Percentiles rank a stretch among this genome's conserved stretches.
phyloP scores from a whole-genome alignment of 176 grass and related monocot genomes.

The Ananas comosus region DNA sequence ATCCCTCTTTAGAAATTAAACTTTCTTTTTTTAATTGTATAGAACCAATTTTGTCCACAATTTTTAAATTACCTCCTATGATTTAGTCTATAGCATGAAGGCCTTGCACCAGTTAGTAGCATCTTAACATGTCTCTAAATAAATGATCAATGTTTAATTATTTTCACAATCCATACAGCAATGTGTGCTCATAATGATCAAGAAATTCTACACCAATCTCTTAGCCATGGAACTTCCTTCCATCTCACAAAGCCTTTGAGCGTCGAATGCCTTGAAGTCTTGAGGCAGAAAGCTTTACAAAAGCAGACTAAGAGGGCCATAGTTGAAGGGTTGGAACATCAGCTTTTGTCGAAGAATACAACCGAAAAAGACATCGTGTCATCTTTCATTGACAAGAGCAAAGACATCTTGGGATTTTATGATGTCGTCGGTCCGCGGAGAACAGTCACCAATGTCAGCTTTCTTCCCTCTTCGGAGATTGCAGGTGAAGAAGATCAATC shows the following conservation, averaged over 20 bases:
- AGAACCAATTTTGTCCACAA: no score
- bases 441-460: not conserved
- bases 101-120: no score
- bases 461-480: not conserved
- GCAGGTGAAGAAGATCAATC: not conserved
- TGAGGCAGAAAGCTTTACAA: constrained; percentile 6
- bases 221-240: constrained; percentile 5
- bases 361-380: not conserved
- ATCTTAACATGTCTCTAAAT: no score
- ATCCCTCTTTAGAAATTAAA: no score
- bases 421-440: not conserved
- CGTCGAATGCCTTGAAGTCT: not conserved
- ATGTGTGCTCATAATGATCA: constrained; percentile 24
- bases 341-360: not conserved
- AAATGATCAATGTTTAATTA: not conserved
- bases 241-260: constrained; percentile 18
- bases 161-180: not conserved
- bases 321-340: not conserved
- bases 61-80: no score
- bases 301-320: not conserved
- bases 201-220: not conserved
- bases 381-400: not conserved
- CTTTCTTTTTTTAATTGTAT: no score
- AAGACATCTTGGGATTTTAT: not conserved
- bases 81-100: no score